Percentiles rank a stretch among this genome's conserved stretches.
Evolutionary conservation across 1,139 yeast species (phyloP).

Genomic region (Saccharomycopsis hybrid): DNA sequence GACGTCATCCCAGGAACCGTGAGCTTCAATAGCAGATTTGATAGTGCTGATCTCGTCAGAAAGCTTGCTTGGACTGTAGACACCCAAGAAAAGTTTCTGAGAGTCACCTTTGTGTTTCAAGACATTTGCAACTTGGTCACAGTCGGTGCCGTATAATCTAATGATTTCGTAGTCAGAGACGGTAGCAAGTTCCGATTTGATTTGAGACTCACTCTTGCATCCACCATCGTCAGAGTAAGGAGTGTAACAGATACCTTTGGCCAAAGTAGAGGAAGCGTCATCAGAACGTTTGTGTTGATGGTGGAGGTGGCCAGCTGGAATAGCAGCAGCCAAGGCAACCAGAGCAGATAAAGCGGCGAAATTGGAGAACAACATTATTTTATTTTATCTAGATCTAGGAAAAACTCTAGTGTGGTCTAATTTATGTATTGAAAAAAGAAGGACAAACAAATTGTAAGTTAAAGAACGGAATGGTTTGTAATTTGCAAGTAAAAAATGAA

Average conservation of each 20-base stretch:
- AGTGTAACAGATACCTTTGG: slow-evolving; percentile 73
- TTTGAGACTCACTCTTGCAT: slow-evolving; percentile 59
- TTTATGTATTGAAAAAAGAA: too few relatives aligned
- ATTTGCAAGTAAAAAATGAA: neutral
- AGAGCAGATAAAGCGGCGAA: slow-evolving; percentile 6
- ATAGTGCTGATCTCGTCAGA: slow-evolving; percentile 46
- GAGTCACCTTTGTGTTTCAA: slow-evolving; percentile 49
- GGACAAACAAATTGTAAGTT: neutral
- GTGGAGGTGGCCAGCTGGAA: slow-evolving; percentile 24
- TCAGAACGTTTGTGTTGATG: slow-evolving; percentile 20
- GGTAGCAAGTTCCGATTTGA: slow-evolving; percentile 51
- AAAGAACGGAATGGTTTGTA: neutral
- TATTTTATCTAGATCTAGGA: too few relatives aligned
- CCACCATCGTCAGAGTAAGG: slow-evolving; percentile 69
- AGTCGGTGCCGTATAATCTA: slow-evolving; percentile 81
- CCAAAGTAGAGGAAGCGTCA: slow-evolving; percentile 30
- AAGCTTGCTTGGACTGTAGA: slow-evolving; percentile 51
- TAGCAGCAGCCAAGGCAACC: slow-evolving; percentile 23
- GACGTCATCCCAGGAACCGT: slow-evolving; percentile 69
- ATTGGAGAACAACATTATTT: neutral
- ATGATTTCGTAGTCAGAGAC: slow-evolving; percentile 51
- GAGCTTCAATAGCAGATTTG: slow-evolving; percentile 44
- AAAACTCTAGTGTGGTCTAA: neutral
- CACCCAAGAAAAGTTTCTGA: slow-evolving; percentile 71
- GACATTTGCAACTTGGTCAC: slow-evolving; percentile 69